These are phyloP conservation scores for Deinandra increscens DNA, from an alignment of 129 eudicot species.

Conservation along the genomic window DNA sequence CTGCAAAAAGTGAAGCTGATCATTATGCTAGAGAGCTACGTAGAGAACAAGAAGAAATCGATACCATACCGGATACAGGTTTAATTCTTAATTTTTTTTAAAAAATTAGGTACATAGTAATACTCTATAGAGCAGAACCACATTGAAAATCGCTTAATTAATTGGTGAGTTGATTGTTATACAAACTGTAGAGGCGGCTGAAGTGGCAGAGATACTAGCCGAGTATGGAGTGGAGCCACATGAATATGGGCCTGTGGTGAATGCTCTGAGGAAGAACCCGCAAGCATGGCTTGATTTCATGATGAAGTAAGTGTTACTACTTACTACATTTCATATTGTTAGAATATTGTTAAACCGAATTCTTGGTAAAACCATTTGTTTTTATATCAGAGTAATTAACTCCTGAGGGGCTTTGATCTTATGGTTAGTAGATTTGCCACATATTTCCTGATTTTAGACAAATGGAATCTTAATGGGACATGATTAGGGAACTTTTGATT, in stretches of 20 bases:
- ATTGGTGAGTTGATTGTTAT: background rate
- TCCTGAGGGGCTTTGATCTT: background rate
- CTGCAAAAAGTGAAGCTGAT: conserved; percentile 96
- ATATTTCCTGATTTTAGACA: background rate
- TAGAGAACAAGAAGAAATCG: conserved; percentile 89
- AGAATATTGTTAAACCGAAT: background rate
- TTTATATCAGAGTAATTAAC: background rate
- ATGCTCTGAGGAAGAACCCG: conserved; percentile 84
- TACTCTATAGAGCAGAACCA: background rate
- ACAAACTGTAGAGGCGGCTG: conserved; percentile 82
- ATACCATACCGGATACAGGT: conserved; percentile 92
- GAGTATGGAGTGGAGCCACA: conserved; percentile 83
- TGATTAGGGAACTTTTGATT: background rate
- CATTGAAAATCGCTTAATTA: too few species aligned
- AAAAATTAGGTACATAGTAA: conserved; percentile 1
- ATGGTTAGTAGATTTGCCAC: background rate
- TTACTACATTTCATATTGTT: background rate
- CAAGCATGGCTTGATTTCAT: conserved; percentile 97
- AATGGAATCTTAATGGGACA: conserved; percentile 12
- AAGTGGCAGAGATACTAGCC: conserved; percentile 82
- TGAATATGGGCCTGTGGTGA: conserved; percentile 85
- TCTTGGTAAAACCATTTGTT: background rate
- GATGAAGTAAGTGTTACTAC: conserved; percentile 79
- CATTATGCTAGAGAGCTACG: conserved; percentile 68
- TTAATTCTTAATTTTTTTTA: background rate